These are phyloP conservation scores for Scleromitrula shiraiana DNA, from an alignment of 2,329 filamentous ascomycete species.

Conservation along the genomic window DNA sequence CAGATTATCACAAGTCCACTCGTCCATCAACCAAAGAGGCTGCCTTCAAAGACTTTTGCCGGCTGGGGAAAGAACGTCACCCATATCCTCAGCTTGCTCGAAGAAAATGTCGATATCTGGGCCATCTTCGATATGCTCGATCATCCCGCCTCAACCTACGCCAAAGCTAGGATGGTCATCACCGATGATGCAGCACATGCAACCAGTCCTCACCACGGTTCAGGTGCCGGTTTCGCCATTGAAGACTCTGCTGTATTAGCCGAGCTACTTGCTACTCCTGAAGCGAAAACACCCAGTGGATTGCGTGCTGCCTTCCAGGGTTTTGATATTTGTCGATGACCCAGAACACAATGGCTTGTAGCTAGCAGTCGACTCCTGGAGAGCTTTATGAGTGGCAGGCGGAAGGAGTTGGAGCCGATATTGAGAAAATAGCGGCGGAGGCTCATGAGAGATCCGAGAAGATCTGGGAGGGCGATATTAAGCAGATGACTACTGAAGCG, in stretches of 20 bases:
- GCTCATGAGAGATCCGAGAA: constrained; percentile 37
- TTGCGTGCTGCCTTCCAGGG: constrained; percentile 36
- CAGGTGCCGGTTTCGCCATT: constrained; percentile 49
- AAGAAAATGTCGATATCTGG: constrained; percentile 37
- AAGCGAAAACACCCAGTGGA: constrained; percentile 24
- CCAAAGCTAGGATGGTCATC: constrained; percentile 33
- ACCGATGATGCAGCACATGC: constrained; percentile 56
- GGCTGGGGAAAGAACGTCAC: constrained; percentile 27
- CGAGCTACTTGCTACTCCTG: constrained; percentile 37
- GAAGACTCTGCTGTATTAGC: constrained; percentile 41
- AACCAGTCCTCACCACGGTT: constrained; percentile 49
- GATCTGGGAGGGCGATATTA: constrained; percentile 30
- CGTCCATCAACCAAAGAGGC: constrained; percentile 28
- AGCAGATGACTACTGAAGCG: not conserved
- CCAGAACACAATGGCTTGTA: constrained; percentile 10
- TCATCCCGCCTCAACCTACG: constrained; percentile 31
- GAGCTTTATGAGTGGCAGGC: constrained; percentile 35
- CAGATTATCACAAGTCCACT: constrained; percentile 31
- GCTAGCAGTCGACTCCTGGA: constrained; percentile 14
- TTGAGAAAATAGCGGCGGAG: constrained; percentile 29
- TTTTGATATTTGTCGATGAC: constrained; percentile 38
- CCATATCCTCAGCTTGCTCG: not conserved
- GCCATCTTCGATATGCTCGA: constrained; percentile 36
- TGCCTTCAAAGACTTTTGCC: constrained; percentile 30
- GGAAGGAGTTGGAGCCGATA: constrained; percentile 29